These are phyloP conservation scores for Kalmusia sp. DNA, from an alignment of 2,329 filamentous ascomycete species.

Conservation along the genomic window DNA sequence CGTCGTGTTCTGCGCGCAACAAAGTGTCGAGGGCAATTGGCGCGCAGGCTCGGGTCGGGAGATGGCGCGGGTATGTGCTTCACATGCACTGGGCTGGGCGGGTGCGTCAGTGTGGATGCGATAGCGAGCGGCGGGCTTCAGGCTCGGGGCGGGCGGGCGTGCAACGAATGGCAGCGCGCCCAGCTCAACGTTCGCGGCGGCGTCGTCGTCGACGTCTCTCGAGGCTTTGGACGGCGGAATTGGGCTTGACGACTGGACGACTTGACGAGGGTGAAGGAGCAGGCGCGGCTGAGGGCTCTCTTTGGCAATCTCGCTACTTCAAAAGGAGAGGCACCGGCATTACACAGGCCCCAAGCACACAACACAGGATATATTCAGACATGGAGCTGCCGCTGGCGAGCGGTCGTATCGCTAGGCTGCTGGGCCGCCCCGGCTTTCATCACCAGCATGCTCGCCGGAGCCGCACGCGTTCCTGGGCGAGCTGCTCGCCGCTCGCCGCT, in stretches of 20 bases:
- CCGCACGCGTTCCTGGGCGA: constrained; percentile 4
- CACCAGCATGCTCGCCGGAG: background rate
- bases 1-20: no score
- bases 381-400: background rate
- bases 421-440: constrained; percentile 1
- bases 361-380: constrained; percentile 7
- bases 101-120: constrained; percentile 1
- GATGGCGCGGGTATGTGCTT: constrained; percentile 11
- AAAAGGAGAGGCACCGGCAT: constrained; percentile 23
- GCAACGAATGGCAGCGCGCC: constrained; percentile 6
- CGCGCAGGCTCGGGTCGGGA: background rate
- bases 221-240: background rate
- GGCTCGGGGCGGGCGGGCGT: constrained; percentile 3
- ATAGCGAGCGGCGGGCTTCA: constrained; percentile 9
- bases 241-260: no score
- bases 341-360: constrained; percentile 9
- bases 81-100: constrained; percentile 21
- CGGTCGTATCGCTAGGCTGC: background rate
- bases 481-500: no score
- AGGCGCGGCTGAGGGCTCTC: constrained; percentile 34
- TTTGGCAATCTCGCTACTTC: constrained; percentile 20
- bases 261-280: constrained; percentile 35
- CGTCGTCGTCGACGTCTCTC: background rate
- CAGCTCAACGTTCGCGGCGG: background rate
- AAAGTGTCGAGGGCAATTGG: background rate